Evolutionary conservation across 768 basidiomycete species (phyloP), one percentile per base, ranked within the genome.

Genomic region (Pulveroboletus sp.): DNA sequence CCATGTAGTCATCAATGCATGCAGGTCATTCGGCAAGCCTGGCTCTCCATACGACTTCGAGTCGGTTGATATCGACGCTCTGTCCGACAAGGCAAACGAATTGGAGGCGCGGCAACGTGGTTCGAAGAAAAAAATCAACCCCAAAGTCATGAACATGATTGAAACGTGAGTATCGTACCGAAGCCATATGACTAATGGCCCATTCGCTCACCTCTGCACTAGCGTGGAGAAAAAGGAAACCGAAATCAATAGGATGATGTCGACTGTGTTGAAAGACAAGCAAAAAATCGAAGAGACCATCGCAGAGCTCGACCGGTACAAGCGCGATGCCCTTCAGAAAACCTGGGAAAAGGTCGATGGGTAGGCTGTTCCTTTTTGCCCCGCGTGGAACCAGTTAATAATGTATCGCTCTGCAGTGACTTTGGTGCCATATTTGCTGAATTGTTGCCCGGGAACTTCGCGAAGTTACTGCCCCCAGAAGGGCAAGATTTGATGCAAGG

Each of bases 381-480:
- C 19, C 16, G 7, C 29, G 21, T 16, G 25, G 6, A 20, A 14
- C 38, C 33, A n/a, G 20, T 37, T 19, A 33, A 16, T 1, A 14
- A 61, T 8, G 23, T 7, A 21, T 3, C 11, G 2, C 23, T 25
- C 20, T 29, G 9, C 61, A 95, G 94, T 33, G 94, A 98, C 68
- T 99, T 99, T 63, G 97, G 97, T 8, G 82, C 80, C 10, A 98
- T 99, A 65, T 98, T 99, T 63, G 92, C 84, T 1, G 97, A 99
- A 58, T 75, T 99, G 5, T 70, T 99, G 2, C 97, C 97, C 0
- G 94, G 94, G 23, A 99, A 98, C 65, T 95, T 94, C 60, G 91
- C 94, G 10, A 98, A 94, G 66, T 73, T 99, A 24, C 88, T 92
- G 60, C 90, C 94, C 17, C 92, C 94, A 4, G 95, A 98, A 32